Percentiles rank a stretch among this genome's conserved stretches.
Conservation (phyloP, 306 rosid species). For the Potentilla sterilis region DNA sequence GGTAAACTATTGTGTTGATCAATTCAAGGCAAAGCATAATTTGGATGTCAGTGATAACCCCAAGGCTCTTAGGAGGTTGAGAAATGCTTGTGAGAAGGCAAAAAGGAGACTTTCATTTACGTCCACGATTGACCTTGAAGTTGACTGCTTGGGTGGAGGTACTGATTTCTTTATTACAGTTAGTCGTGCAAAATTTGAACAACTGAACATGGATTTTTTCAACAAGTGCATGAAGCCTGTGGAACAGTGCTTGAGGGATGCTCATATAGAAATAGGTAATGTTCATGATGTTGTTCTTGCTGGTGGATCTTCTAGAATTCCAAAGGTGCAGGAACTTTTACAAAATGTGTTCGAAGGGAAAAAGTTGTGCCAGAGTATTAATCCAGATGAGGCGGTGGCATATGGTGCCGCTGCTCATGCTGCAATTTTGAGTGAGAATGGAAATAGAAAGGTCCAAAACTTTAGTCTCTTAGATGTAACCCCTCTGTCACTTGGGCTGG, state of each 20-base stretch:
- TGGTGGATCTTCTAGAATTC: neutral
- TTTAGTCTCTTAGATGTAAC: constrained; percentile 6
- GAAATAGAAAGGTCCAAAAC: neutral
- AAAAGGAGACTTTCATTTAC: neutral
- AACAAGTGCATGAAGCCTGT: neutral
- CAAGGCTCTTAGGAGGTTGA: neutral
- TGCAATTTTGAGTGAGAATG: constrained; percentile 7
- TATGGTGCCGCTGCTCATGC: neutral
- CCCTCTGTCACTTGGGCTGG: neutral
- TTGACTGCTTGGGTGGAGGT: neutral
- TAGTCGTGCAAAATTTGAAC: neutral
- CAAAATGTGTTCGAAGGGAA: neutral
- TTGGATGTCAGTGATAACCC: neutral
- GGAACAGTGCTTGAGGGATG: neutral
- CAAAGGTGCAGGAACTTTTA: neutral
- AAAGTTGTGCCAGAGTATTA: neutral
- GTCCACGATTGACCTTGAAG: neutral
- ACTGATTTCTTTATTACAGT: neutral
- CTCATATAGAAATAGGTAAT: neutral
- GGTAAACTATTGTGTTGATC: neutral
- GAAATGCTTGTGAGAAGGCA: constrained; percentile 2
- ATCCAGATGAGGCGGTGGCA: neutral
- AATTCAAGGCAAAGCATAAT: neutral
- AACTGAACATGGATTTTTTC: neutral
- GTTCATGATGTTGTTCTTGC: neutral